Percentiles rank a stretch among this genome's conserved stretches.
Conservation (phyloP, 2,329 filamentous ascomycete species). For the Truncatella angustata region DNA sequence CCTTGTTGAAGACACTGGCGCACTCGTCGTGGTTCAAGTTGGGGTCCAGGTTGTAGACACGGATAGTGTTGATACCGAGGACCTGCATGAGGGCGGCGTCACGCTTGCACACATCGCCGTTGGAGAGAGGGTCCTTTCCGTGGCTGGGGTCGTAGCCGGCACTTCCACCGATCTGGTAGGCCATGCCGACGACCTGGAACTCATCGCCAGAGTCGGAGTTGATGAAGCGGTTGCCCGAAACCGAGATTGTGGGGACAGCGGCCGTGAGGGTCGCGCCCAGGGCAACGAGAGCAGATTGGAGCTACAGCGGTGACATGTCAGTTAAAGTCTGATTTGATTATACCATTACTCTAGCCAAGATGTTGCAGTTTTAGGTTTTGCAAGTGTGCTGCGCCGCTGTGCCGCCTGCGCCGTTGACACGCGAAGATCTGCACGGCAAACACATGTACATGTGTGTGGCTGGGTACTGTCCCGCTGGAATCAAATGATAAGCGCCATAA, state of each 20-base stretch:
- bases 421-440: too few relatives aligned
- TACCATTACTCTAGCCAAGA: too few relatives aligned
- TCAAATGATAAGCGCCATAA: background rate
- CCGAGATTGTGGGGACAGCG: slow-evolving; percentile 56
- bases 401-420: background rate
- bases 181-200: slow-evolving; percentile 66
- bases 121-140: slow-evolving; percentile 58
- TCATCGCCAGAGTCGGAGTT: slow-evolving; percentile 56
- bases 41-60: slow-evolving; percentile 68
- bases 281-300: slow-evolving; percentile 47
- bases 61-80: slow-evolving; percentile 65
- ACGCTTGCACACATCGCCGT: slow-evolving; percentile 56
- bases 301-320: slow-evolving; percentile 21
- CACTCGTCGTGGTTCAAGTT: slow-evolving; percentile 66
- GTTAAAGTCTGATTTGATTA: too few relatives aligned
- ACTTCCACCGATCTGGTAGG: slow-evolving; percentile 68
- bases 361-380: too few relatives aligned
- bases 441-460: too few relatives aligned
- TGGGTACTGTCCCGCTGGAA: background rate
- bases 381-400: background rate
- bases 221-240: slow-evolving; percentile 58
- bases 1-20: slow-evolving; percentile 66
- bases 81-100: slow-evolving; percentile 66
- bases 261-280: slow-evolving; percentile 51
- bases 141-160: slow-evolving; percentile 56